A percentile compares a stretch with the other conserved stretches of the same genome.
phyloP scores from a whole-genome alignment of 768 basidiomycete species.

The Russula olivacea region DNA sequence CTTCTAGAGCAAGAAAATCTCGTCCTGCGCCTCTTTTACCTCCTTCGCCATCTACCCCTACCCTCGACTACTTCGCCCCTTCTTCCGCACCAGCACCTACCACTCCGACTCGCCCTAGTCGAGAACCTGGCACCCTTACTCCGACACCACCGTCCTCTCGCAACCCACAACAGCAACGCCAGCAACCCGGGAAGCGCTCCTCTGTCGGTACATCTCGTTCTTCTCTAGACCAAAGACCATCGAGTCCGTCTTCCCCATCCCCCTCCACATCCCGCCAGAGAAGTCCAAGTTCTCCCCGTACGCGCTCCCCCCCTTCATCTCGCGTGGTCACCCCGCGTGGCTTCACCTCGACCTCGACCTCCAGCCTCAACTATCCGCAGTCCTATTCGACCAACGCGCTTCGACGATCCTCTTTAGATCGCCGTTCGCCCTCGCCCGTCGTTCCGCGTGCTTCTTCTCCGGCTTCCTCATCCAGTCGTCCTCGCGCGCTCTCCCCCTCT shows the following conservation, averaged over 20 bases:
- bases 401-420: conserved; percentile 31
- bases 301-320: conserved; percentile 32
- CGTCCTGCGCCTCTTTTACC: conserved; percentile 26
- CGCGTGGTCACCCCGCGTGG: conserved; percentile 41
- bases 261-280: conserved; percentile 30
- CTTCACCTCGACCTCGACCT: conserved; percentile 44
- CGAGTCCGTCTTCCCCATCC: conserved; percentile 39
- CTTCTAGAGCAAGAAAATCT: conserved; percentile 27
- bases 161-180: conserved; percentile 6
- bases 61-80: neutral
- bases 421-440: conserved; percentile 39
- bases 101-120: conserved; percentile 15
- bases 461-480: conserved; percentile 2
- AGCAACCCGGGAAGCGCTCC: conserved; percentile 32
- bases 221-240: conserved; percentile 35
- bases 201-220: conserved; percentile 37
- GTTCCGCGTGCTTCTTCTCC: conserved; percentile 26
- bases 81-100: conserved; percentile 11
- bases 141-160: conserved; percentile 39
- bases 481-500: conserved; percentile 11
- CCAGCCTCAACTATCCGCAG: conserved; percentile 37
- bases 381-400: conserved; percentile 30
- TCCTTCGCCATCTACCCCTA: conserved; percentile 22
- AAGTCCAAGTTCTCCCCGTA: conserved; percentile 8
- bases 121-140: conserved; percentile 44